Conservation (phyloP, 2,329 filamentous ascomycete genomes). For the Fusarium neocosmosporiellum region DNA sequence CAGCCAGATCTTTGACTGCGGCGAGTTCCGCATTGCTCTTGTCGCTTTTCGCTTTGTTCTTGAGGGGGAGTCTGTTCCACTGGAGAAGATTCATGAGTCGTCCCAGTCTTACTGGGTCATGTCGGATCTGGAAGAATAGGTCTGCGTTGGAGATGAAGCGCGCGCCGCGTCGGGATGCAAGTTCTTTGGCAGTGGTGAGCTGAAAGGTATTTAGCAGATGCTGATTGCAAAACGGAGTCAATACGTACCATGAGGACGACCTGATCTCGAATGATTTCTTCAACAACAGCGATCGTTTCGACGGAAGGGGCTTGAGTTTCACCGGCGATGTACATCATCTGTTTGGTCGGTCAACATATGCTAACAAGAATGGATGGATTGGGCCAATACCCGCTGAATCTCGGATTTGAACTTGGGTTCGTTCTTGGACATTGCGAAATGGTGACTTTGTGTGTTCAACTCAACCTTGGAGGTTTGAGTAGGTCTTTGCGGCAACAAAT, state of each 20-base stretch:
- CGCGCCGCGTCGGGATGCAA: constrained; percentile 89
- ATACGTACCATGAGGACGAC: constrained; percentile 84
- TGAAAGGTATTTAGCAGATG: constrained; percentile 45
- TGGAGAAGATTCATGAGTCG: constrained; percentile 92
- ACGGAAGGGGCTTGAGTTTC: constrained; percentile 58
- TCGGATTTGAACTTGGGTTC: constrained; percentile 9
- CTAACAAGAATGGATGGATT: neutral
- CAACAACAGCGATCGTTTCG: constrained; percentile 93
- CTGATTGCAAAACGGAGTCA: too few species aligned
- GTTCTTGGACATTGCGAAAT: neutral
- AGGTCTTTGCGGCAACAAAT: neutral
- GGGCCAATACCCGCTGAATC: constrained; percentile 6
- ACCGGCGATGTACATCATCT: constrained; percentile 38
- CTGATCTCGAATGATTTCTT: constrained; percentile 95
- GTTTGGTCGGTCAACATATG: neutral
- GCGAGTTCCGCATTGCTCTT: constrained; percentile 72
- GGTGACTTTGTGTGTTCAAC: neutral
- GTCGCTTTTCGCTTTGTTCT: constrained; percentile 94
- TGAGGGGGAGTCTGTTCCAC: constrained; percentile 98
- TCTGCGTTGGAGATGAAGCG: constrained; percentile 91
- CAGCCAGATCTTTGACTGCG: constrained; percentile 61
- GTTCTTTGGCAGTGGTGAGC: constrained; percentile 85
- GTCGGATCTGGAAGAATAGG: constrained; percentile 93
- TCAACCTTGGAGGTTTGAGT: neutral
- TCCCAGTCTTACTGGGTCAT: constrained; percentile 94